Percentiles rank a stretch among this genome's conserved stretches.
Conservation (phyloP, 1,139 yeast genomes). For the Scheffersomyces lignicola region DNA sequence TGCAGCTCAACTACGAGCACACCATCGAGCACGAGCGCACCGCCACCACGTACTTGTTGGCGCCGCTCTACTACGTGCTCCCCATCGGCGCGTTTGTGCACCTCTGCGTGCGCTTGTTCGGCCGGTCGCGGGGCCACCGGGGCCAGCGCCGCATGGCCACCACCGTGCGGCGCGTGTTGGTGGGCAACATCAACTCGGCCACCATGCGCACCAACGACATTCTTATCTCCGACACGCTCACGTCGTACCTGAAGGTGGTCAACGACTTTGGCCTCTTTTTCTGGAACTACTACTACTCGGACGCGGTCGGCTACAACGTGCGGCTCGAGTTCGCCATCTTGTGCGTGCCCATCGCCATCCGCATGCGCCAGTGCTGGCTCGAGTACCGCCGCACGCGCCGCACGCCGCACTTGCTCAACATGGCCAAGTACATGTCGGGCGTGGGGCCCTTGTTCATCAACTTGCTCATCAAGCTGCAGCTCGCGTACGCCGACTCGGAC, state of each 20-base stretch:
- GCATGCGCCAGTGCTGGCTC: conserved; percentile 76
- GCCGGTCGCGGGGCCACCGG: conserved; percentile 9
- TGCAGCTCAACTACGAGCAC: conserved; percentile 16
- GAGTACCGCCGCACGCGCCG: conserved; percentile 61
- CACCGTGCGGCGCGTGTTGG: conserved; percentile 52
- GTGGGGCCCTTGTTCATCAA: conserved; percentile 61
- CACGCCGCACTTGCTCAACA: conserved; percentile 61
- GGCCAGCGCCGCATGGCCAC: conserved; percentile 49
- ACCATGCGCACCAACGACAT: conserved; percentile 75
- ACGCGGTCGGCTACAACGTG: conserved; percentile 26
- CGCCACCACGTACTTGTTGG: conserved; percentile 6
- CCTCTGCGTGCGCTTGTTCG: conserved; percentile 19
- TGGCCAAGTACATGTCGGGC: conserved; percentile 70
- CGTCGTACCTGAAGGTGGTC: conserved; percentile 74
- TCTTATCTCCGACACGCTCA: conserved; percentile 74
- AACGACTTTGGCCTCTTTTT: conserved; percentile 61
- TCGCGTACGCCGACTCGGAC: conserved; percentile 8
- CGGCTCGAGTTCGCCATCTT: conserved; percentile 50
- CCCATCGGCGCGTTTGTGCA: conserved; percentile 21
- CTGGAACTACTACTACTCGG: conserved; percentile 31
- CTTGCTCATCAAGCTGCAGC: conserved; percentile 31
- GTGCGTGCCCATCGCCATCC: conserved; percentile 64
- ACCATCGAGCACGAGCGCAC: conserved; percentile 11
- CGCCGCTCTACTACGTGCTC: conserved; percentile 13
- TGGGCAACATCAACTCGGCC: conserved; percentile 55